Conservation (phyloP, 2,329 filamentous ascomycete genomes). For the Ceratocystis colombiana region DNA sequence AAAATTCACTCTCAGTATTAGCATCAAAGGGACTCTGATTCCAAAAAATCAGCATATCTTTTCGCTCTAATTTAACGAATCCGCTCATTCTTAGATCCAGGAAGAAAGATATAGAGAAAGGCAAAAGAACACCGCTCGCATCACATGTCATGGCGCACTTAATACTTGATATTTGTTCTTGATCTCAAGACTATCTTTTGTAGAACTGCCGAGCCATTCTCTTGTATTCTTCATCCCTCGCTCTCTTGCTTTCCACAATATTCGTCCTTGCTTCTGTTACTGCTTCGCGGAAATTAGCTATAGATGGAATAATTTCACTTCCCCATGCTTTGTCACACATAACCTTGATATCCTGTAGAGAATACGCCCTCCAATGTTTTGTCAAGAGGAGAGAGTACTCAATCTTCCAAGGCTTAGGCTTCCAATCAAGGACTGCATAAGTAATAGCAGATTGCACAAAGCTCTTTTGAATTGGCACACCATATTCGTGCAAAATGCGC, state of each 20-base stretch:
- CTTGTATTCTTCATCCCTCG: constrained; percentile 8
- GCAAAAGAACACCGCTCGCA: neutral
- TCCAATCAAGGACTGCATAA: constrained; percentile 23
- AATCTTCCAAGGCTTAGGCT: constrained; percentile 22
- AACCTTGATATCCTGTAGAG: constrained; percentile 20
- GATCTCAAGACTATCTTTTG: neutral
- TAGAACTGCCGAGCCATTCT: constrained; percentile 1
- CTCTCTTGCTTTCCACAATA: constrained; percentile 16
- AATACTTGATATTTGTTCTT: neutral
- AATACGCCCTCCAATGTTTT: constrained; percentile 16
- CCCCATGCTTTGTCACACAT: constrained; percentile 25
- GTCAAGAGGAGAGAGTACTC: constrained; percentile 18
- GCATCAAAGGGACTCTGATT: neutral
- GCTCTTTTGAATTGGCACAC: constrained; percentile 11
- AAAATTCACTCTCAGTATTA: too few species aligned
- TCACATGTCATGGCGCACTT: neutral
- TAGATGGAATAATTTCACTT: constrained; percentile 17
- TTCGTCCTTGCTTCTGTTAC: constrained; percentile 19
- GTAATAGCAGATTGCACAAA: constrained; percentile 21
- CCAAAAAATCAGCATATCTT: neutral
- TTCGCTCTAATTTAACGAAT: neutral
- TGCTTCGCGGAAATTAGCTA: constrained; percentile 3
- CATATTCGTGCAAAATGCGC: constrained; percentile 17
- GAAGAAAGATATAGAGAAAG: too few species aligned
- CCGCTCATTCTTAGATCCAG: too few species aligned